These are phyloP conservation scores for Coprinopsis marcescibilis DNA, from an alignment of 768 basidiomycete genomes.

Conservation along the genomic window DNA sequence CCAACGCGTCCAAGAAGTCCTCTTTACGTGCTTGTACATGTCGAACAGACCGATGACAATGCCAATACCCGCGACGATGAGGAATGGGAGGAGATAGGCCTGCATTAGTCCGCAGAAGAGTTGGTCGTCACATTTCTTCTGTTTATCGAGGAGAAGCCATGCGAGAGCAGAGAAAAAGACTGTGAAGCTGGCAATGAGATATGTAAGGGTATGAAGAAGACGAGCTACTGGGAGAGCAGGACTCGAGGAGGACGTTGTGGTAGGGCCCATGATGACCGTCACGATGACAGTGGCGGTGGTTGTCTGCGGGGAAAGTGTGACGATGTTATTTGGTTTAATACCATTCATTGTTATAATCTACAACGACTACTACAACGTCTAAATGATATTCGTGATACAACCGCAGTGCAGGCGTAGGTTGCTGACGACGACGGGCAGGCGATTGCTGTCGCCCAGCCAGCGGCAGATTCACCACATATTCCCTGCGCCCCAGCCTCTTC, in stretches of 20 bases:
- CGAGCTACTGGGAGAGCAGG: no score
- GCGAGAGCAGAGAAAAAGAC: not conserved
- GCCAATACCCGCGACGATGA: not conserved
- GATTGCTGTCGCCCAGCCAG: no score
- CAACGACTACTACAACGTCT: no score
- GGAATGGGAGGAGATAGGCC: not conserved
- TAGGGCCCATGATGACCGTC: no score
- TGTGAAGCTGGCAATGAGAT: not conserved
- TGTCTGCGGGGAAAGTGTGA: no score
- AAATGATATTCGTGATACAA: not conserved
- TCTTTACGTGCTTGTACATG: not conserved
- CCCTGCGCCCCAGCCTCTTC: constrained; percentile 14
- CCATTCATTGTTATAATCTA: no score
- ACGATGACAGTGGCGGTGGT: no score
- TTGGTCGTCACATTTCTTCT: no score
- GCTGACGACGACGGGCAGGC: not conserved
- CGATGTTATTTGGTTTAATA: no score
- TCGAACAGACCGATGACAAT: not conserved
- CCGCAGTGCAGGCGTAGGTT: not conserved
- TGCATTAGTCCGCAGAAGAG: not conserved
- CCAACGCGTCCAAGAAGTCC: not conserved
- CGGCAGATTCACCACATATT: constrained; percentile 7
- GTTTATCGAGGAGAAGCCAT: no score
- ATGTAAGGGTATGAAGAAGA: no score
- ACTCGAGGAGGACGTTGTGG: no score